Percentiles rank a stretch among this genome's conserved stretches.
These are phyloP conservation scores for Wallacemonas sp. DNA, from an alignment of 208 protist species.

Conservation along the genomic window DNA sequence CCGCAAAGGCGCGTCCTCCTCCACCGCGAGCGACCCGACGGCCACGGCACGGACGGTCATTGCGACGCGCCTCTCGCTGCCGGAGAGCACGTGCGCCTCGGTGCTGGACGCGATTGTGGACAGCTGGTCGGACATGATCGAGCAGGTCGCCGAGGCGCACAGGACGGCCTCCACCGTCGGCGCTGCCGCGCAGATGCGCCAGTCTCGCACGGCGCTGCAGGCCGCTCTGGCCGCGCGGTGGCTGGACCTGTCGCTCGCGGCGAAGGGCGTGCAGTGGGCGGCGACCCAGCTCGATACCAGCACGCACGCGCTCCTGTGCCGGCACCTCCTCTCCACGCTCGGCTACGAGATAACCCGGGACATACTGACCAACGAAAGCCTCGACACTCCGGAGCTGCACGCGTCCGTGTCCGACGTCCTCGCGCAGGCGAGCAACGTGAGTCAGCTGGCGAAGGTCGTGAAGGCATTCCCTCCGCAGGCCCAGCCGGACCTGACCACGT, in stretches of 20 bases:
- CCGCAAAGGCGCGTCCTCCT: neutral
- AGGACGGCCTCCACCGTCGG: conserved; percentile 25
- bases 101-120: conserved; percentile 44
- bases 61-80: conserved; percentile 2
- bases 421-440: conserved; percentile 29
- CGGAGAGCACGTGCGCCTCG: conserved; percentile 31
- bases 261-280: conserved; percentile 62
- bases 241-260: conserved; percentile 41
- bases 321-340: conserved; percentile 41
- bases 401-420: conserved; percentile 40
- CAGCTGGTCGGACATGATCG: conserved; percentile 37
- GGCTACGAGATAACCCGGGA: conserved; percentile 40
- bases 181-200: conserved; percentile 46
- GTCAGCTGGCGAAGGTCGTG: conserved; percentile 37
- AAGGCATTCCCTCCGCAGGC: conserved; percentile 41
- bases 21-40: conserved; percentile 22
- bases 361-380: conserved; percentile 65
- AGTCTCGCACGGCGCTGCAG: conserved; percentile 42
- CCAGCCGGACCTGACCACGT: conserved; percentile 35
- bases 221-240: conserved; percentile 40
- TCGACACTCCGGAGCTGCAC: conserved; percentile 47
- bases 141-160: conserved; percentile 35
- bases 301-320: conserved; percentile 31
- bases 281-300: conserved; percentile 45
- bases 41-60: conserved; percentile 26